A percentile compares a stretch with the other conserved stretches of the same genome.
phyloP scores from a whole-genome alignment of 441 rosid genomes.

The Biscutella laevigata region DNA sequence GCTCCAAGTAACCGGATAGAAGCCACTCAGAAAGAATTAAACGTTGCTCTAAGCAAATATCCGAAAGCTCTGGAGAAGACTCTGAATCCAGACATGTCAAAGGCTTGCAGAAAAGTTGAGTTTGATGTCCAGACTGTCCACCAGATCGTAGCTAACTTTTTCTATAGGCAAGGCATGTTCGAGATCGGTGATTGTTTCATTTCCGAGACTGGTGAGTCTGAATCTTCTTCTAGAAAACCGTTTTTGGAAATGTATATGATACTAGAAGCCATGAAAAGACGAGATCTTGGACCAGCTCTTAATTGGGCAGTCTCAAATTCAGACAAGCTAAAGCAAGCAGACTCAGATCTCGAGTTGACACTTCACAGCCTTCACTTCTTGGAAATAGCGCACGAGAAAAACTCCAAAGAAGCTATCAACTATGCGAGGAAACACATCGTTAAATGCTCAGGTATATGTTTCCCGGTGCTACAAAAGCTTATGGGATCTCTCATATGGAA shows the following conservation, averaged over 20 bases:
- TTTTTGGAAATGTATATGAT: constrained; percentile 40
- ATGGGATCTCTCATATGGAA: constrained; percentile 45
- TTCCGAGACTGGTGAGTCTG: constrained; percentile 32
- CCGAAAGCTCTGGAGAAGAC: constrained; percentile 37
- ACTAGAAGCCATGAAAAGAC: constrained; percentile 34
- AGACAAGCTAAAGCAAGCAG: constrained; percentile 34
- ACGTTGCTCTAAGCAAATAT: constrained; percentile 36
- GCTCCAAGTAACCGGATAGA: constrained; percentile 35
- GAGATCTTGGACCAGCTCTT: constrained; percentile 42
- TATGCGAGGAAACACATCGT: constrained; percentile 34
- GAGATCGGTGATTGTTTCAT: constrained; percentile 44
- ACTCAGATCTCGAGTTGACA: constrained; percentile 41
- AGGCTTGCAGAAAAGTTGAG: constrained; percentile 43
- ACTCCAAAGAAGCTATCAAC: constrained; percentile 33
- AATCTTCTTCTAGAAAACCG: constrained; percentile 27
- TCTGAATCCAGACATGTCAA: constrained; percentile 43
- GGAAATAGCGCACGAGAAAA: constrained; percentile 29
- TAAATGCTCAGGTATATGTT: constrained; percentile 24
- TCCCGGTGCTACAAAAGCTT: constrained; percentile 39
- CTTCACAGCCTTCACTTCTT: constrained; percentile 46
- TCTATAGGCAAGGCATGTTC: constrained; percentile 39
- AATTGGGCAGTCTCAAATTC: constrained; percentile 38
- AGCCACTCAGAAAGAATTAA: constrained; percentile 40
- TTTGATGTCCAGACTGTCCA: constrained; percentile 31
- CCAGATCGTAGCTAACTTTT: constrained; percentile 36